Conservation (phyloP, 2,329 filamentous ascomycete genomes). For the Cercospora zeina region DNA sequence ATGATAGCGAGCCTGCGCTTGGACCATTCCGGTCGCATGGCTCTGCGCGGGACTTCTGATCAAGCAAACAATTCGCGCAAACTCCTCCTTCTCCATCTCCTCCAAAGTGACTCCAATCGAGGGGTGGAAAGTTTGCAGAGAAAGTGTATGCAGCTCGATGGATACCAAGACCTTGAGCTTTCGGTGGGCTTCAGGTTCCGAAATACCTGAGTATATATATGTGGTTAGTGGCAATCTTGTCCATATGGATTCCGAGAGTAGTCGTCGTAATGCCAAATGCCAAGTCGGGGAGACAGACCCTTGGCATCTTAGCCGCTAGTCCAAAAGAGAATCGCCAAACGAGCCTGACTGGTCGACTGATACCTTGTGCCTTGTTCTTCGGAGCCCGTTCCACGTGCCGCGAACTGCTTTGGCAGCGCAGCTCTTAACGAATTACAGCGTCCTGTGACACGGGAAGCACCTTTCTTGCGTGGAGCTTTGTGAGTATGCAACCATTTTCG, state of each 20-base stretch:
- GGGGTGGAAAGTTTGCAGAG: neutral
- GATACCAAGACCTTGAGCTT: conserved; percentile 8
- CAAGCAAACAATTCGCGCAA: neutral
- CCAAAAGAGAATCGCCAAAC: neutral
- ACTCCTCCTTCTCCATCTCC: neutral
- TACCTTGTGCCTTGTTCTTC: too few relatives aligned
- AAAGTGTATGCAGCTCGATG: neutral
- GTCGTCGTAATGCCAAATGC: conserved; percentile 13
- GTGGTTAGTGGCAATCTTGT: neutral
- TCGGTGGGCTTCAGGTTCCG: neutral
- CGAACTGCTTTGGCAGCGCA: neutral
- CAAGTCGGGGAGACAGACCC: neutral
- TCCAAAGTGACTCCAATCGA: neutral
- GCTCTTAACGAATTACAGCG: neutral
- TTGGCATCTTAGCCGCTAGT: neutral
- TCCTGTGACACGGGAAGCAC: neutral
- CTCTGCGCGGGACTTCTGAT: neutral
- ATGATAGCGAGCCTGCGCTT: neutral
- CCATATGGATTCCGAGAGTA: neutral
- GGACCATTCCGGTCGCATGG: conserved; percentile 3
- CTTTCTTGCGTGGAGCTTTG: neutral
- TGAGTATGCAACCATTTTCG: neutral
- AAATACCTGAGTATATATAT: conserved; percentile 2
- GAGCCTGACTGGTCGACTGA: neutral
- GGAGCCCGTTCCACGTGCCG: neutral